A percentile compares a stretch with the other conserved stretches of the same genome.
Conservation (phyloP, 345 rosid species). For the Lepidium sativum region DNA sequence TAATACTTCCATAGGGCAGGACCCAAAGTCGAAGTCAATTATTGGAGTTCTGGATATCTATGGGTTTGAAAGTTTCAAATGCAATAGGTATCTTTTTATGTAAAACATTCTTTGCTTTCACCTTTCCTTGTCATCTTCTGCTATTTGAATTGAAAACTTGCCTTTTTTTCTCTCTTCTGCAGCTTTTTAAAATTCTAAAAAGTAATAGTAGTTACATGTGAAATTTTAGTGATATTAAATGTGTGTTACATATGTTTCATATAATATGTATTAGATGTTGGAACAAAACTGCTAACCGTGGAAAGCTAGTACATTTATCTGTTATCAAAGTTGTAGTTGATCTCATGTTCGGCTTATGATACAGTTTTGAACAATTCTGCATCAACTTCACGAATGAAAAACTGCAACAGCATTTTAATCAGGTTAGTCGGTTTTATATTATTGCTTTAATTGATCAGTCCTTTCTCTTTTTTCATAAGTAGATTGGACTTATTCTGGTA, state of each 20-base stretch:
- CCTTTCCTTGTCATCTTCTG: neutral
- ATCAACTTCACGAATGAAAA: constrained; percentile 93
- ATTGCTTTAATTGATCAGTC: neutral
- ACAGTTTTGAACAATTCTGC: constrained; percentile 92
- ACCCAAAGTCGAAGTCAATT: constrained; percentile 63
- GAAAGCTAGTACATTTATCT: constrained; percentile 1
- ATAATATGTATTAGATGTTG: constrained; percentile 1
- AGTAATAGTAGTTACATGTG: neutral
- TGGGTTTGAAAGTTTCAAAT: constrained; percentile 89
- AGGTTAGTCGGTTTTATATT: constrained; percentile 35
- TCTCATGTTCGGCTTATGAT: constrained; percentile 9
- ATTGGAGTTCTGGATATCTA: constrained; percentile 95
- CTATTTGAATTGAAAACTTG: neutral
- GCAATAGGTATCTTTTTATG: constrained; percentile 53
- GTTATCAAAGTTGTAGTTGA: neutral
- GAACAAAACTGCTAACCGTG: neutral
- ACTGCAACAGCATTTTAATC: constrained; percentile 90
- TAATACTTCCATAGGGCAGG: constrained; percentile 85
- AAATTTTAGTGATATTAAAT: neutral
- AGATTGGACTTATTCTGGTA: constrained; percentile 5
- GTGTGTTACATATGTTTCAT: neutral
- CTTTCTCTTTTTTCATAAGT: neutral
- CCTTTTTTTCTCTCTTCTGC: neutral
- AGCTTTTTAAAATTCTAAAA: neutral
- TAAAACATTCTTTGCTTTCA: constrained; percentile 5